These are phyloP conservation scores for Papilionanthe hybrid DNA, from an alignment of 116 monocot genomes.

Conservation along the genomic window DNA sequence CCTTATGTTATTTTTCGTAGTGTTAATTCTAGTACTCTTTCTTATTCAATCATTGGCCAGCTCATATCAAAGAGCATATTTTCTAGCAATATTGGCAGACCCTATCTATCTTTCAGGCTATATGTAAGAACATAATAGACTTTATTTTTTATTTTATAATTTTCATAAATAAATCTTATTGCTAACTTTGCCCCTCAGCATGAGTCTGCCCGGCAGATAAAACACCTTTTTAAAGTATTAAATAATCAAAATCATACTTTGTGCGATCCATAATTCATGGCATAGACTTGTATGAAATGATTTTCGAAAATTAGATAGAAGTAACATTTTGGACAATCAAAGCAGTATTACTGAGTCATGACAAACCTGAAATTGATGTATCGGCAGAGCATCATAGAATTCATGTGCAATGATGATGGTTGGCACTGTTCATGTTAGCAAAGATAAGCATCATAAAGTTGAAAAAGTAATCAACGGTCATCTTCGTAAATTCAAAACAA, in stretches of 20 bases:
- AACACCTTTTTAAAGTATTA: background rate
- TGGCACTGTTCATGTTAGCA: slow-evolving; percentile 38
- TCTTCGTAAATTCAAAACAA: background rate
- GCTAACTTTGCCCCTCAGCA: background rate
- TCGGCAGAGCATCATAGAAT: slow-evolving; percentile 90
- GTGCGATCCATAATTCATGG: background rate
- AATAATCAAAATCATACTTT: background rate
- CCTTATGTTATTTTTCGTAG: no score
- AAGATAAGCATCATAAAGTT: background rate
- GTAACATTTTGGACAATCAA: background rate
- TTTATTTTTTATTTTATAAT: background rate
- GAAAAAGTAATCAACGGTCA: background rate
- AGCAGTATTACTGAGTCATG: background rate
- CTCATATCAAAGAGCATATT: background rate
- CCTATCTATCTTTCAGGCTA: background rate
- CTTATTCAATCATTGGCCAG: no score
- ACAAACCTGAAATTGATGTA: slow-evolving; percentile 97
- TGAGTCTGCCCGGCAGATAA: background rate
- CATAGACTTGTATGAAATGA: slow-evolving; percentile 3
- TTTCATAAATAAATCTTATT: background rate
- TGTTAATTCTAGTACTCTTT: no score
- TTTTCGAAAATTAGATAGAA: background rate
- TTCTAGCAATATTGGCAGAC: background rate
- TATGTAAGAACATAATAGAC: background rate
- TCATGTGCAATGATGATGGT: slow-evolving; percentile 95